Conservation (phyloP, 1,284 basidiomycete genomes). For the Leccinum solheimii region DNA sequence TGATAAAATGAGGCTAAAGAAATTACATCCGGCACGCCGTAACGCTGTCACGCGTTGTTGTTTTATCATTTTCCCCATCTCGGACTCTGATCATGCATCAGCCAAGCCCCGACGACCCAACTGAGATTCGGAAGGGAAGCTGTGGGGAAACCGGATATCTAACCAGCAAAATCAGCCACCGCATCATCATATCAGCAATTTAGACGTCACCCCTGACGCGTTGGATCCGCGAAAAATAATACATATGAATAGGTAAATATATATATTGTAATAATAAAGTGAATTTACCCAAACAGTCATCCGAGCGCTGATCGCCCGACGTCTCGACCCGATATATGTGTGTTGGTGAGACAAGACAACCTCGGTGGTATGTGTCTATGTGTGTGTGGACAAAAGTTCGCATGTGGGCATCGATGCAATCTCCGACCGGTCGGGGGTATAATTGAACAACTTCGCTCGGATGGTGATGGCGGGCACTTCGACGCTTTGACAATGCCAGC, state of each 20-base stretch:
- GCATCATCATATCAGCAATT: constrained; percentile 6
- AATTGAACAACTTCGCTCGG: not conserved
- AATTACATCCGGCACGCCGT: constrained; percentile 1
- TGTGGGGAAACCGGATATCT: constrained; percentile 19
- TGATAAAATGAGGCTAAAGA: not conserved
- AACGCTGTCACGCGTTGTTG: not conserved
- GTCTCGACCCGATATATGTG: constrained; percentile 21
- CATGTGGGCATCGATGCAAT: not conserved
- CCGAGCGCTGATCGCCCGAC: constrained; percentile 21
- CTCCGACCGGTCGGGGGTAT: not conserved
- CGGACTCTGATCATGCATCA: constrained; percentile 29
- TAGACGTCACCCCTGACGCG: not conserved
- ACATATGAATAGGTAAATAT: not conserved
- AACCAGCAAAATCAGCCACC: not conserved
- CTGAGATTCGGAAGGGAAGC: constrained; percentile 5
- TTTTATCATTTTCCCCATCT: constrained; percentile 14
- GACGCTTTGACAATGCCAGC: not conserved
- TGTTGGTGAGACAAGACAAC: not conserved
- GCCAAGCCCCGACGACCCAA: not conserved
- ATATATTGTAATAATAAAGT: not conserved
- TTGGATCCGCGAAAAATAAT: not conserved
- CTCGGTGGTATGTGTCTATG: not conserved
- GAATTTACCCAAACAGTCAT: constrained; percentile 10
- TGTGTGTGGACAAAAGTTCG: not conserved
- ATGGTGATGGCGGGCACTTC: not conserved